Percentiles rank a stretch among this genome's conserved stretches.
These are phyloP conservation scores for Sclerotinia nivalis DNA, from an alignment of 2,329 filamentous ascomycete genomes.

Conservation along the genomic window DNA sequence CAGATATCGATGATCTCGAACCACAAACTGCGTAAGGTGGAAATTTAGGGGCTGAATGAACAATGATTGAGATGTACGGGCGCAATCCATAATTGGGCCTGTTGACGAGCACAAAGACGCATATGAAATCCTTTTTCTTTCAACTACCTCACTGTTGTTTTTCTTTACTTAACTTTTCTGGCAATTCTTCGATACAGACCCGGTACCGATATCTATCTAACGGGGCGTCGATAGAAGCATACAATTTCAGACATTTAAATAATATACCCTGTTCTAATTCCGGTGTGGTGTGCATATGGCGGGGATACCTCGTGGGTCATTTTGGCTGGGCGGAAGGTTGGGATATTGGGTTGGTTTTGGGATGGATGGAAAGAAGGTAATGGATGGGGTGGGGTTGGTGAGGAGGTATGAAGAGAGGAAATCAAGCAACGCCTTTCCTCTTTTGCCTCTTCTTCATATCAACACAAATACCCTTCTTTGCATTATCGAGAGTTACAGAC, in stretches of 20 bases:
- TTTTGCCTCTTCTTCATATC: too few species aligned
- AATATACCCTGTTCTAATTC: slow-evolving; percentile 18
- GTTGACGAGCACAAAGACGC: neutral
- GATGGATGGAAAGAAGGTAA: neutral
- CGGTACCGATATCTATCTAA: neutral
- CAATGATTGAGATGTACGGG: neutral
- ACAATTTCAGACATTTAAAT: slow-evolving; percentile 13
- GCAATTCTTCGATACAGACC: slow-evolving; percentile 1
- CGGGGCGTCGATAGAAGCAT: neutral
- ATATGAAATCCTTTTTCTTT: slow-evolving; percentile 4
- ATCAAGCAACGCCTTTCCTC: neutral
- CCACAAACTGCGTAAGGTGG: slow-evolving; percentile 32
- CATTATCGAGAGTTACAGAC: slow-evolving; percentile 1
- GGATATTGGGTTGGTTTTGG: neutral
- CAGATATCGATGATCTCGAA: slow-evolving; percentile 20
- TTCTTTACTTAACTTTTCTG: slow-evolving; percentile 10
- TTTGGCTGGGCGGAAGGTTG: neutral
- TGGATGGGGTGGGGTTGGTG: neutral
- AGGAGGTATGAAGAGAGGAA: neutral
- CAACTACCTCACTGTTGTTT: neutral
- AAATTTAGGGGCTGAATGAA: neutral
- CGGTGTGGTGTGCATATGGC: neutral
- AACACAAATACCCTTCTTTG: slow-evolving; percentile 5
- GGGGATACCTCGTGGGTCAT: neutral
- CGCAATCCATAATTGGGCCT: neutral